Evolutionary conservation across 2,329 filamentous ascomycete genomes (phyloP).

Genomic region (Trichothecium sympodiale): DNA sequence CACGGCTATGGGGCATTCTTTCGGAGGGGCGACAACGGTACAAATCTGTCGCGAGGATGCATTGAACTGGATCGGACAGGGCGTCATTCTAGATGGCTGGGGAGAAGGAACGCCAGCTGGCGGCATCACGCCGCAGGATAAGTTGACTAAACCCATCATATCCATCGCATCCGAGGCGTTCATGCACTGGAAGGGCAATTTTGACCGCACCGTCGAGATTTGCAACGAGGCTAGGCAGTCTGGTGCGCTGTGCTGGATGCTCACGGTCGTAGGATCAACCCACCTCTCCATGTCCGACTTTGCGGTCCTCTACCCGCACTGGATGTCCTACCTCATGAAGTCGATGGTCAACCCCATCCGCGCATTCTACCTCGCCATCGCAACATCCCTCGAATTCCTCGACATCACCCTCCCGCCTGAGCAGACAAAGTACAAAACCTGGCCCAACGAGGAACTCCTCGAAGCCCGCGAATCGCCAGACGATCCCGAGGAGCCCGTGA

Average conservation of each 20-base stretch:
- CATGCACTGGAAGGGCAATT: constrained; percentile 59
- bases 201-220: constrained; percentile 42
- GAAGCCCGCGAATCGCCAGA: constrained; percentile 24
- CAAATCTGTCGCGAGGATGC: constrained; percentile 45
- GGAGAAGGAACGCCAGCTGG: constrained; percentile 35
- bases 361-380: constrained; percentile 52
- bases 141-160: constrained; percentile 42
- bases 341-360: constrained; percentile 51
- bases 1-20: constrained; percentile 55
- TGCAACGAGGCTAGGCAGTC: constrained; percentile 42
- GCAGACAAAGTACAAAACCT: constrained; percentile 36
- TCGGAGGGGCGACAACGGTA: constrained; percentile 53
- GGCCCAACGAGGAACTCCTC: constrained; percentile 42
- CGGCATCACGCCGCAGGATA: constrained; percentile 30
- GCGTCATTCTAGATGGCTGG: constrained; percentile 58
- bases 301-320: constrained; percentile 48
- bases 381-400: constrained; percentile 52
- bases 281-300: constrained; percentile 59
- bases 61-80: constrained; percentile 47
- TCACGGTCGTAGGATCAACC: constrained; percentile 46
- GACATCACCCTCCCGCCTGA: constrained; percentile 36
- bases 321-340: constrained; percentile 49
- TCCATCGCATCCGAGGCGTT: constrained; percentile 58
- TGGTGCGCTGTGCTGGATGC: constrained; percentile 35
- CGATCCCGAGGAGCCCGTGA: constrained; percentile 31